Evolutionary conservation across 345 rosid species (phyloP).

Genomic region (Heritiera littoralis): DNA sequence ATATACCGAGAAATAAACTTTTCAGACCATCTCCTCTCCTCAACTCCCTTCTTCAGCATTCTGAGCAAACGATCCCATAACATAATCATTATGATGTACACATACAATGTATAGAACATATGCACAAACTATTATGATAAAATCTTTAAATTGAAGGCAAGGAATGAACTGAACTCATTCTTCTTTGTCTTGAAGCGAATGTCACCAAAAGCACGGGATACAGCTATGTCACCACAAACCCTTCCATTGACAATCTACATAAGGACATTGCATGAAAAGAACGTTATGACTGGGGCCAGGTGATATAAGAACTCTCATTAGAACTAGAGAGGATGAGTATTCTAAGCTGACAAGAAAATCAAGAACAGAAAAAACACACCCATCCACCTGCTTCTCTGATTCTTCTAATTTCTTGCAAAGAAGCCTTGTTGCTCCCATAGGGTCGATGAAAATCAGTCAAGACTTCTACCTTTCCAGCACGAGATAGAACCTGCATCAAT

Average conservation of each 20-base stretch:
- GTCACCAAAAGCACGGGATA: conserved; percentile 96
- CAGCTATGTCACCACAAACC: conserved; percentile 91
- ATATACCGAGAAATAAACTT: conserved; percentile 79
- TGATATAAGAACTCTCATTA: conserved; percentile 3
- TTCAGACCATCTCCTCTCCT: conserved; percentile 85
- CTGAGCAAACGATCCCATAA: conserved; percentile 36
- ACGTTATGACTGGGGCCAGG: not conserved
- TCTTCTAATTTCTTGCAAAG: conserved; percentile 77
- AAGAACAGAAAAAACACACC: conserved; percentile 68
- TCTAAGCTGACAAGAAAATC: not conserved
- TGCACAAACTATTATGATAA: not conserved
- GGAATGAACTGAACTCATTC: conserved; percentile 53
- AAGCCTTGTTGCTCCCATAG: conserved; percentile 64
- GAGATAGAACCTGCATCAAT: conserved; percentile 65
- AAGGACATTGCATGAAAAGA: conserved; percentile 18
- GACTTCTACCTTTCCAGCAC: conserved; percentile 66
- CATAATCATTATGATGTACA: not conserved
- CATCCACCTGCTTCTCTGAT: conserved; percentile 99
- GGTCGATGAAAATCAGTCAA: conserved; percentile 86
- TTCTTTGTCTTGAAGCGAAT: conserved; percentile 87
- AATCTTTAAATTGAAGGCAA: not conserved
- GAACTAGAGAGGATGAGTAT: not conserved
- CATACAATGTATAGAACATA: conserved; percentile 3
- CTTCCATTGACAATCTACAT: conserved; percentile 81
- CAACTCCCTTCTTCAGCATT: conserved; percentile 85